Conservation (phyloP, 495 filamentous ascomycete genomes). For the Penicillium pulvis region DNA sequence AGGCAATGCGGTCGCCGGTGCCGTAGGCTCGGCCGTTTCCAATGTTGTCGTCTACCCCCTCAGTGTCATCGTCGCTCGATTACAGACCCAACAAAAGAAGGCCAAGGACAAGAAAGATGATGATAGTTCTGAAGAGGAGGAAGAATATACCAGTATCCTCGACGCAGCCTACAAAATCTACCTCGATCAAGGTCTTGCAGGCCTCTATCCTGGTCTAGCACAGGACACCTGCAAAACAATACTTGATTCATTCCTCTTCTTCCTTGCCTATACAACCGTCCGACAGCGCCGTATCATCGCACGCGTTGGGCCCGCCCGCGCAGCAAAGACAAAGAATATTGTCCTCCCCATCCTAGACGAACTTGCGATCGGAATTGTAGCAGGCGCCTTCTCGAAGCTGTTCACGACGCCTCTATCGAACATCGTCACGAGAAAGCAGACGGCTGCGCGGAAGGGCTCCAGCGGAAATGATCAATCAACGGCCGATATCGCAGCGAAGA, state of each 20-base stretch:
- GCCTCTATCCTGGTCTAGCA: constrained; percentile 74
- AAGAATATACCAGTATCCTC: constrained; percentile 57
- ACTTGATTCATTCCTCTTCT: constrained; percentile 80
- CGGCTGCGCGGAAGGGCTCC: constrained; percentile 44
- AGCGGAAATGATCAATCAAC: constrained; percentile 29
- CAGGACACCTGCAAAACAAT: constrained; percentile 74
- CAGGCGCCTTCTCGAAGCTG: constrained; percentile 74
- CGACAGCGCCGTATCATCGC: constrained; percentile 61
- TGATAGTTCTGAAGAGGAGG: constrained; percentile 27
- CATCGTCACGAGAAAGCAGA: constrained; percentile 82
- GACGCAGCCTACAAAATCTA: constrained; percentile 78
- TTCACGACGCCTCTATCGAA: constrained; percentile 83
- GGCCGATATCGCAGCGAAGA: constrained; percentile 62
- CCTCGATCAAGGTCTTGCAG: constrained; percentile 62
- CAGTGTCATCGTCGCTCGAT: constrained; percentile 78
- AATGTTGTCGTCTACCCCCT: constrained; percentile 82
- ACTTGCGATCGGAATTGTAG: constrained; percentile 72
- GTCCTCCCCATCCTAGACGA: constrained; percentile 70
- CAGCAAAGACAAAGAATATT: constrained; percentile 44
- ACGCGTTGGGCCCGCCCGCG: constrained; percentile 30
- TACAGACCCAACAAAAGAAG: constrained; percentile 75
- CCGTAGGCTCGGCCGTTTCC: constrained; percentile 76
- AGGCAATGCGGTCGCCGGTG: constrained; percentile 84
- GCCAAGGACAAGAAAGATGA: constrained; percentile 27
- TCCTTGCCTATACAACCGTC: constrained; percentile 75